Base-by-base conservation (phyloP, 1,139 yeast genomes). In the Taphrina populina region DNA sequence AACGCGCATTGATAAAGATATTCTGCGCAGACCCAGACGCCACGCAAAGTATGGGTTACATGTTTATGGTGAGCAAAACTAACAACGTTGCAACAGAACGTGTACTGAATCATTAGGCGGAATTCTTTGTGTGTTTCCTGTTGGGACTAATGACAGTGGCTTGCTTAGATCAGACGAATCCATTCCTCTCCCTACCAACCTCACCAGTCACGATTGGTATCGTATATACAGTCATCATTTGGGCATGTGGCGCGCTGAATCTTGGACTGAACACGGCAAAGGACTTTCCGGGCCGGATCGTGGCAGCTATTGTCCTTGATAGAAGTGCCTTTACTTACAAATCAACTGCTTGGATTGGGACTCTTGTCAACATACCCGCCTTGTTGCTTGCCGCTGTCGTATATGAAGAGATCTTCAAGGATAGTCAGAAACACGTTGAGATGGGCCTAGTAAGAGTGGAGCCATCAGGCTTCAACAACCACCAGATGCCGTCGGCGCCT, bases 11-110 rank as follows among this genome's bases (percentile, higher is more conserved):
- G n/a, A 33, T 23, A 29, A 34, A 20, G 6, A 30, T 45, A 13
- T 45, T 45, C 15, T 45, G 52, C 17, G 19, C 52, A 5, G 7
- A 20, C 2, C 52, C 52, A 4, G 40, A 32, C 13, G 26, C 45
- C 2, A 32, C 19, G 1, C 52, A 45, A 29, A 30, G 36, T 19
- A n/a, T 45, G 6, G 43, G 30, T 3, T 45, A 32, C 11, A 24
- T 45, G 36, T 45, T 45, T 13, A 11, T 45, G 43, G 43, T 37
- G 24, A 35, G 11, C n/a, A n/a, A n/a, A n/a, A n/a, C n/a, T n/a
- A n/a, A n/a, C n/a, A 3, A 8, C 43, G 5, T 3, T 13, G 17
- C 13, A 19, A 5, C 10, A 5, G 30, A 13, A 8, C n/a, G 27
- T 20, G 4, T 4, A 19, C 29, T 37, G 43, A 37, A 17, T 6